phyloP scores from a whole-genome alignment of 176 grass and related monocot species.

The Zoysia pacifica region DNA sequence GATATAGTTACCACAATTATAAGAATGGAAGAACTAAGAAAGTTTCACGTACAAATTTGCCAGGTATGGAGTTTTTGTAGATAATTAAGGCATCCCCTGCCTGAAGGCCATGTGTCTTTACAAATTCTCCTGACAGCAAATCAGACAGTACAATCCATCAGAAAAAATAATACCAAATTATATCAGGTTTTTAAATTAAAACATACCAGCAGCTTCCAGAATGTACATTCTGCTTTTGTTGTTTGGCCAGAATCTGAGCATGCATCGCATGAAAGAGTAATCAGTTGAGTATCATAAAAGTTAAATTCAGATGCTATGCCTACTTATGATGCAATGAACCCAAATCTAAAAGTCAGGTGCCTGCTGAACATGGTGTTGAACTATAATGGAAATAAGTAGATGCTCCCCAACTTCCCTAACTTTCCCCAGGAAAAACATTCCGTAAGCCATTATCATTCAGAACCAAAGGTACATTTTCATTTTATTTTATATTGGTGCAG shows the following conservation, averaged over 20 bases:
- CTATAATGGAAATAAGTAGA: background rate
- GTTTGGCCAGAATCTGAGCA: slow-evolving; percentile 89
- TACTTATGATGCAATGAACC: slow-evolving; percentile 14
- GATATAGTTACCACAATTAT: background rate
- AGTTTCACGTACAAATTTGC: slow-evolving; percentile 58
- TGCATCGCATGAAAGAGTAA: slow-evolving; percentile 1
- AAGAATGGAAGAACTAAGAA: slow-evolving; percentile 7
- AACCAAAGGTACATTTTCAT: background rate
- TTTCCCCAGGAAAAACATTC: slow-evolving; percentile 27
- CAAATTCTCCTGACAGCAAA: slow-evolving; percentile 65
- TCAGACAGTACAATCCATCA: background rate
- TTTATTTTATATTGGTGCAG: background rate
- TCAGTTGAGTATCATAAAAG: background rate
- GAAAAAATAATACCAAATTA: slow-evolving; percentile 6
- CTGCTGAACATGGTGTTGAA: background rate
- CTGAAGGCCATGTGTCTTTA: slow-evolving; percentile 80
- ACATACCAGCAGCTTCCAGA: slow-evolving; percentile 75
- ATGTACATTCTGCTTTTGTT: slow-evolving; percentile 98
- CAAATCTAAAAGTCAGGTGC: background rate
- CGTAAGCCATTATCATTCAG: background rate
- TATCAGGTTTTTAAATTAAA: background rate
- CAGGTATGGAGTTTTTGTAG: slow-evolving; percentile 53
- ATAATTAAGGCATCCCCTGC: slow-evolving; percentile 68
- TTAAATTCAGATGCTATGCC: background rate
- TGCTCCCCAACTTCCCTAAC: slow-evolving; percentile 13